Conservation (phyloP, 2,329 filamentous ascomycete species). For the Chaetomium sp. region DNA sequence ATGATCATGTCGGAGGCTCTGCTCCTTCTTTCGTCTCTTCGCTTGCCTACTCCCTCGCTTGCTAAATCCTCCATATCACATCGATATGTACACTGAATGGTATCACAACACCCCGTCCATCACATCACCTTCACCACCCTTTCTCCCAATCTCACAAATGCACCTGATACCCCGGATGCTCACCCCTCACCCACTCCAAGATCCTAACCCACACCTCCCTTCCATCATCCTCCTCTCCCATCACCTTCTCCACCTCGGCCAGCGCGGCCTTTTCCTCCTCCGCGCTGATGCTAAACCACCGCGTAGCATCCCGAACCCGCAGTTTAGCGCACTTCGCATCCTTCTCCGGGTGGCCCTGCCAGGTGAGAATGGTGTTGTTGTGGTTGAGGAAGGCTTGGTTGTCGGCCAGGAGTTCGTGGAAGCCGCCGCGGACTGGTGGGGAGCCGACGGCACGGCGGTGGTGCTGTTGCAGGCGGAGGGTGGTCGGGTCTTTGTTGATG, state of each 20-base stretch:
- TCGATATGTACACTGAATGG: not conserved
- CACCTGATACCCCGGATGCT: not conserved
- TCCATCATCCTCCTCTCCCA: conserved; percentile 32
- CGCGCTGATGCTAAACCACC: conserved; percentile 33
- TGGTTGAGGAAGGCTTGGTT: conserved; percentile 36
- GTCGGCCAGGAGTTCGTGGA: conserved; percentile 30
- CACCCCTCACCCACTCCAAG: conserved; percentile 26
- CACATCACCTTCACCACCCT: not conserved
- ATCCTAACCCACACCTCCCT: conserved; percentile 33
- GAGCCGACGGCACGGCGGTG: conserved; percentile 35
- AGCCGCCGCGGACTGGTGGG: conserved; percentile 26
- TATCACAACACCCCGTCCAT: not conserved
- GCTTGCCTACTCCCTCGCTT: not conserved
- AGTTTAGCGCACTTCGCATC: conserved; percentile 34
- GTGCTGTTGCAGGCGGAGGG: conserved; percentile 34
- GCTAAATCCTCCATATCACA: not conserved
- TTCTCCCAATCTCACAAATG: conserved; percentile 1
- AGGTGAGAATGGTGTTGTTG: conserved; percentile 35
- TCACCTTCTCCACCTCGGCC: conserved; percentile 23
- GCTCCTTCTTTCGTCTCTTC: not conserved
- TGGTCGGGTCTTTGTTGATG: no score
- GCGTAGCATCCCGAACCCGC: conserved; percentile 30
- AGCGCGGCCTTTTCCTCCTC: conserved; percentile 27
- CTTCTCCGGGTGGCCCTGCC: conserved; percentile 42
- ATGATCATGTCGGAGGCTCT: no score